Percentiles rank a stretch among this genome's conserved stretches.
Conservation (phyloP, 805 yeast species). For the Sungouiella thailandica region DNA sequence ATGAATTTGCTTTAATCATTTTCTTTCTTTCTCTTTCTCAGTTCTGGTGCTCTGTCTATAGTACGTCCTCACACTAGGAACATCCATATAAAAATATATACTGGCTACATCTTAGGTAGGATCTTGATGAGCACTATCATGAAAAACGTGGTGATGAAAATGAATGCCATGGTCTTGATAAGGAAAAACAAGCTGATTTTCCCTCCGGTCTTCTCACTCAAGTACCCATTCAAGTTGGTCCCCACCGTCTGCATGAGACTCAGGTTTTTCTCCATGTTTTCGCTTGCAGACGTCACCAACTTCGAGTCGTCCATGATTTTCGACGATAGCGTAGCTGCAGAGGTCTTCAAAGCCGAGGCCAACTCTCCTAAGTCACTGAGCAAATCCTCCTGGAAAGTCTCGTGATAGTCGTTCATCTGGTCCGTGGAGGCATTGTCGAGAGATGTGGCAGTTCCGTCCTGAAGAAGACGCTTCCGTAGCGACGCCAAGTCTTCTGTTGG, state of each 20-base stretch:
- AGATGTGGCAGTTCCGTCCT: slow-evolving; percentile 10
- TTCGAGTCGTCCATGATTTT: slow-evolving; percentile 31
- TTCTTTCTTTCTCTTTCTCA: neutral
- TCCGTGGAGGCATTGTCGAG: slow-evolving; percentile 11
- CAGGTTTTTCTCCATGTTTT: slow-evolving; percentile 25
- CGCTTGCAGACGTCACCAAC: slow-evolving; percentile 30
- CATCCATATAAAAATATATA: neutral
- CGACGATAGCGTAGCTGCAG: slow-evolving; percentile 40
- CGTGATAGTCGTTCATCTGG: slow-evolving; percentile 33
- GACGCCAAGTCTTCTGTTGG: slow-evolving; percentile 10
- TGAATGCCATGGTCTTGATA: slow-evolving; percentile 24
- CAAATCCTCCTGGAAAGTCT: slow-evolving; percentile 44
- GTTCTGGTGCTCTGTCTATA: neutral
- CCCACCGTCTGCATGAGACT: slow-evolving; percentile 23
- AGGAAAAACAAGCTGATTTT: slow-evolving; percentile 36
- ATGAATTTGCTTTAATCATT: neutral
- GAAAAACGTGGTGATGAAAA: slow-evolving; percentile 24
- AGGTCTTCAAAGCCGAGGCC: slow-evolving; percentile 42
- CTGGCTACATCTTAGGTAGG: slow-evolving; percentile 28
- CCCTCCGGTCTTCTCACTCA: slow-evolving; percentile 36
- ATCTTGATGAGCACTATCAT: slow-evolving; percentile 32
- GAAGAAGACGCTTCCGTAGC: slow-evolving; percentile 12
- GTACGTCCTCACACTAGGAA: no score
- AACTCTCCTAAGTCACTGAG: slow-evolving; percentile 44
- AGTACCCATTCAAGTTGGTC: slow-evolving; percentile 32